Percentiles rank a stretch among this genome's conserved stretches.
phyloP scores from a whole-genome alignment of 441 rosid genomes.

The Euphorbia celastroides region DNA sequence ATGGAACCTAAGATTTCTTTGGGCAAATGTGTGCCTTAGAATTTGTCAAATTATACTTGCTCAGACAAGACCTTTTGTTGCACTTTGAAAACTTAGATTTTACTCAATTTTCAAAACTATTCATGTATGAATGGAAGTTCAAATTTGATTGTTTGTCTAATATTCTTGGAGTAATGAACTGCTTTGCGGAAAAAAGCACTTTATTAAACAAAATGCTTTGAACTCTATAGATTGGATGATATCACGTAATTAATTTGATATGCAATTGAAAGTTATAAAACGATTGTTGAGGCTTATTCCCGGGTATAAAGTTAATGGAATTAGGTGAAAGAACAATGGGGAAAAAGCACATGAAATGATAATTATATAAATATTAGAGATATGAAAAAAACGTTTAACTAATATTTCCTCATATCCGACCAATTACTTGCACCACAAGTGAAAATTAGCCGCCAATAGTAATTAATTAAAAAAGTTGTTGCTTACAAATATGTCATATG shows the following conservation, averaged over 20 bases:
- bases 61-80: not conserved
- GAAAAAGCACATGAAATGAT: not conserved
- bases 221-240: not conserved
- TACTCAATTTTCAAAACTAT: no score
- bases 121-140: no score
- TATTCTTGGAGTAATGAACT: not conserved
- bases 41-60: not conserved
- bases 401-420: conserved; percentile 8
- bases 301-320: not conserved
- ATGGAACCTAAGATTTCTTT: not conserved
- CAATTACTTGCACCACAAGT: conserved; percentile 19
- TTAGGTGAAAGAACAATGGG: not conserved
- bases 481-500: not conserved
- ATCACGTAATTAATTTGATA: not conserved
- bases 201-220: no score
- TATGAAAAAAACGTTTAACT: conserved; percentile 19
- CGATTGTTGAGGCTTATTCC: not conserved
- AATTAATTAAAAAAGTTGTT: not conserved
- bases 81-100: not conserved
- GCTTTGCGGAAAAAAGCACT: not conserved
- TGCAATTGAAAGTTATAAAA: not conserved
- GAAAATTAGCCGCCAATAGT: conserved; percentile 14
- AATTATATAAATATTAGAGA: not conserved
- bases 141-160: no score
- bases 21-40: not conserved